Evolutionary conservation across 495 filamentous ascomycete species (phyloP).

Genomic region (Neurospora sp.): DNA sequence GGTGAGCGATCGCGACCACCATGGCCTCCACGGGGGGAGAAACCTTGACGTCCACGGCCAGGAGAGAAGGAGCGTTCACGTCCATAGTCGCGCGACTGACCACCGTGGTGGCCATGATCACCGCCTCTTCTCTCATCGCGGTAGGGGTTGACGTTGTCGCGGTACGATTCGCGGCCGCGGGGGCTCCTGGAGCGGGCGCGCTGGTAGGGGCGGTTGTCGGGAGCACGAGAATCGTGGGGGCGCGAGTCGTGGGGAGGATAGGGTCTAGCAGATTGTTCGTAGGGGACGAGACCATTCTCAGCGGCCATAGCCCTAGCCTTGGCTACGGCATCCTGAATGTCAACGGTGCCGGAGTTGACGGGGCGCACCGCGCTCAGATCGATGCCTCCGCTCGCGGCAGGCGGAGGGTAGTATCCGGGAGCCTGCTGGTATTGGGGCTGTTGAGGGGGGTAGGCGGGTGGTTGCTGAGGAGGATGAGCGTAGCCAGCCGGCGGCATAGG

Average conservation of each 20-base stretch:
- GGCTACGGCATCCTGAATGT: conserved; percentile 61
- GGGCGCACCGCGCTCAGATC: conserved; percentile 70
- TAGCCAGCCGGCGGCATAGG: conserved; percentile 8
- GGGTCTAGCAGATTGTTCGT: conserved; percentile 31
- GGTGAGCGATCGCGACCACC: conserved; percentile 46
- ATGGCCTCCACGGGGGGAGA: conserved; percentile 35
- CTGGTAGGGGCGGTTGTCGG: conserved; percentile 39
- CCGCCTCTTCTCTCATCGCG: conserved; percentile 59
- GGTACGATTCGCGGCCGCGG: conserved; percentile 47
- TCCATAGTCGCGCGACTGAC: conserved; percentile 36
- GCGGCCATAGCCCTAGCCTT: conserved; percentile 62
- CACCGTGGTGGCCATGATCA: conserved; percentile 23
- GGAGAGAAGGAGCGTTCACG: conserved; percentile 58
- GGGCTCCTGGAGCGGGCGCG: conserved; percentile 65
- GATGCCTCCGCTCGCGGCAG: conserved; percentile 55
- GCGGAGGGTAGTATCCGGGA: conserved; percentile 51
- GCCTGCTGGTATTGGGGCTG: conserved; percentile 33
- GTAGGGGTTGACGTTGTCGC: conserved; percentile 65
- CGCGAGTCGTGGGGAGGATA: conserved; percentile 18
- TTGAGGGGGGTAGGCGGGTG: conserved; percentile 24
- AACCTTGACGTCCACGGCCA: conserved; percentile 38
- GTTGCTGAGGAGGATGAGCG: conserved; percentile 15
- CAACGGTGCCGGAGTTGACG: conserved; percentile 61
- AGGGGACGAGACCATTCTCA: conserved; percentile 53
- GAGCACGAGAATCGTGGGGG: conserved; percentile 24